A percentile compares a stretch with the other conserved stretches of the same genome.
Evolutionary conservation across 208 protist species (phyloP).

Genomic region (Wallacemonas sp.): DNA sequence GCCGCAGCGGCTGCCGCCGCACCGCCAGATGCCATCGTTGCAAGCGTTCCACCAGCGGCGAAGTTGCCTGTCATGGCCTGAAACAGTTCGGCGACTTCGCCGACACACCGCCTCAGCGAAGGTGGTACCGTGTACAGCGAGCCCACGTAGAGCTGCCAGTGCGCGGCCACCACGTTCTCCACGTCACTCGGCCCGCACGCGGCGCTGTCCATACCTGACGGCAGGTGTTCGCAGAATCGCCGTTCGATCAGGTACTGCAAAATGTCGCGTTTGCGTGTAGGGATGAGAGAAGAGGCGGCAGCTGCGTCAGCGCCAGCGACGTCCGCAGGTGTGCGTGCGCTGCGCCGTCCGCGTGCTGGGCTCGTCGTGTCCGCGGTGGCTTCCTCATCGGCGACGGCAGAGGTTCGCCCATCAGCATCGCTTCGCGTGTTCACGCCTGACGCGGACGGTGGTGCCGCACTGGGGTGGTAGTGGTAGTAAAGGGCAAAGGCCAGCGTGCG

Average conservation of each 20-base stretch:
- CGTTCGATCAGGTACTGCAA: slow-evolving; percentile 10
- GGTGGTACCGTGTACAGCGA: slow-evolving; percentile 36
- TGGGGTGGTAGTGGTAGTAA: slow-evolving; percentile 7
- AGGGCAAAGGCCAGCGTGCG: slow-evolving; percentile 15
- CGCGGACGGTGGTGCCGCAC: neutral
- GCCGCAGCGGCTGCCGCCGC: slow-evolving; percentile 5
- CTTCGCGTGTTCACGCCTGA: too few relatives aligned
- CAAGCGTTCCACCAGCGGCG: slow-evolving; percentile 16
- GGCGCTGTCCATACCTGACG: neutral
- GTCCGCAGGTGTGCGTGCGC: neutral
- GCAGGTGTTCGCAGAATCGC: neutral
- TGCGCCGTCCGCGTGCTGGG: too few relatives aligned
- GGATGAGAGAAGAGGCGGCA: slow-evolving; percentile 11
- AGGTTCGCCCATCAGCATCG: too few relatives aligned
- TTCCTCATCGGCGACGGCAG: too few relatives aligned
- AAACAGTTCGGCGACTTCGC: slow-evolving; percentile 34
- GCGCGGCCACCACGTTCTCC: slow-evolving; percentile 19
- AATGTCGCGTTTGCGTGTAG: slow-evolving; percentile 52
- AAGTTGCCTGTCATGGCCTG: slow-evolving; percentile 52
- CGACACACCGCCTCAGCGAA: slow-evolving; percentile 23
- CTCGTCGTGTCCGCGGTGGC: too few relatives aligned
- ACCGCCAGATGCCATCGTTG: neutral
- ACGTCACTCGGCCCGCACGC: neutral
- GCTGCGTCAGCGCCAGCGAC: neutral
- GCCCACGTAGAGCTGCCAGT: slow-evolving; percentile 58